Percentiles rank a stretch among this genome's conserved stretches.
Evolutionary conservation across 1,284 basidiomycete genomes (phyloP).

Genomic region (Irpex lacteus): DNA sequence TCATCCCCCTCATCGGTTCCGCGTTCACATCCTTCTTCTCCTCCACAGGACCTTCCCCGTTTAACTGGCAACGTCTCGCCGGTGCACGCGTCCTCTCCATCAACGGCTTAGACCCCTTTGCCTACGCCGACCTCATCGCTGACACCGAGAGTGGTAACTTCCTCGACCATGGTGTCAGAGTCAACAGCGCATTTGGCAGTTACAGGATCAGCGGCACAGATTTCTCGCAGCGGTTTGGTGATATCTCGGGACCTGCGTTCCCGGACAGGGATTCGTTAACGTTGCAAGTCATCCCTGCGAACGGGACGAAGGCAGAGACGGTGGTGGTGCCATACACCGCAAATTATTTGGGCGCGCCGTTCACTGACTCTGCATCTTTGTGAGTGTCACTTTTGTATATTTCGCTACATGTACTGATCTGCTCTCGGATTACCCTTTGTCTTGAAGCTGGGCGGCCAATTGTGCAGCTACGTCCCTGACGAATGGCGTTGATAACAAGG

Average conservation of each 20-base stretch:
- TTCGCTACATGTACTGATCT: too few species aligned
- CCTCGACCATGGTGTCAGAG: slow-evolving; percentile 58
- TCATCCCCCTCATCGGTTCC: slow-evolving; percentile 43
- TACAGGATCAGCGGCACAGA: slow-evolving; percentile 47
- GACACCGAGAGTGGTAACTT: slow-evolving; percentile 59
- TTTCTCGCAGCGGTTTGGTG: slow-evolving; percentile 57
- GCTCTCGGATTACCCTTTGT: background rate
- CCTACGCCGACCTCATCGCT: slow-evolving; percentile 56
- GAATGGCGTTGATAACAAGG: slow-evolving; percentile 53
- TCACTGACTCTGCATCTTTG: slow-evolving; percentile 53
- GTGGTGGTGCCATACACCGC: slow-evolving; percentile 55
- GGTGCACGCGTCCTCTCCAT: slow-evolving; percentile 57
- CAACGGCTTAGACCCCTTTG: slow-evolving; percentile 51
- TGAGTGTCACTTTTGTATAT: slow-evolving; percentile 29
- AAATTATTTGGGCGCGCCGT: slow-evolving; percentile 42
- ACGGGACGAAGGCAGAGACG: slow-evolving; percentile 45
- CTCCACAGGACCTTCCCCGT: slow-evolving; percentile 32
- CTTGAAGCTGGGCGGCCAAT: slow-evolving; percentile 63
- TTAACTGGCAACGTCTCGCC: slow-evolving; percentile 58
- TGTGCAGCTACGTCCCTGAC: slow-evolving; percentile 54
- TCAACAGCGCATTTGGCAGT: slow-evolving; percentile 62
- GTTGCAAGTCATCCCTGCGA: slow-evolving; percentile 39
- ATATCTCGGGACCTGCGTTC: slow-evolving; percentile 53
- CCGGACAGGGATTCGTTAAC: slow-evolving; percentile 46
- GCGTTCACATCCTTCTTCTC: slow-evolving; percentile 49